Conservation (phyloP, 805 yeast species). For the Ogataea sp. region DNA sequence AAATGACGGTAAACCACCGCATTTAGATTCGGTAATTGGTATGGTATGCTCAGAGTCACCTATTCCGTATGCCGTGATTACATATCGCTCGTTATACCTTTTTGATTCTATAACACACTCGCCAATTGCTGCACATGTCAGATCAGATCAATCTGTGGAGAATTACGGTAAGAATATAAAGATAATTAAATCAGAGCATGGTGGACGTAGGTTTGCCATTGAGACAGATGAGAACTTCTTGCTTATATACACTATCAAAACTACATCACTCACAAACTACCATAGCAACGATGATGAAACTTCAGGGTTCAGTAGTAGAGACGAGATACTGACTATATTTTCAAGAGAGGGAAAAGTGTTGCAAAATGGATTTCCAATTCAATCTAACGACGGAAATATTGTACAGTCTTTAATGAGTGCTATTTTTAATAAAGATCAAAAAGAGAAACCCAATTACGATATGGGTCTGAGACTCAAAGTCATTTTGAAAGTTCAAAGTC, state of each 20-base stretch:
- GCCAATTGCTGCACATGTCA: slow-evolving; percentile 39
- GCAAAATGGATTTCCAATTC: slow-evolving; percentile 26
- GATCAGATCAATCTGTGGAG: slow-evolving; percentile 35
- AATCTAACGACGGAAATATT: slow-evolving; percentile 7
- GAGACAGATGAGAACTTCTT: slow-evolving; percentile 31
- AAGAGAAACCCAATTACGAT: slow-evolving; percentile 24
- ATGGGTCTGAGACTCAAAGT: slow-evolving; percentile 24
- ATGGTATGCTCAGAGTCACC: slow-evolving; percentile 19
- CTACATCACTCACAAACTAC: slow-evolving; percentile 14
- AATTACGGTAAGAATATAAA: slow-evolving; percentile 38
- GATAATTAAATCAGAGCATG: slow-evolving; percentile 30
- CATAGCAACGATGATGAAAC: slow-evolving; percentile 6
- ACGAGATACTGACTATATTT: slow-evolving; percentile 24
- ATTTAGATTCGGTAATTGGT: slow-evolving; percentile 26
- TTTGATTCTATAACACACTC: slow-evolving; percentile 33
- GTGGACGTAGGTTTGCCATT: slow-evolving; percentile 32
- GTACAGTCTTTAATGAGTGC: slow-evolving; percentile 20
- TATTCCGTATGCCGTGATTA: slow-evolving; percentile 25
- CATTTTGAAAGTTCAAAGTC: slow-evolving; percentile 26
- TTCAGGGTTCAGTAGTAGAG: slow-evolving; percentile 1
- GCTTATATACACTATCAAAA: slow-evolving; percentile 33
- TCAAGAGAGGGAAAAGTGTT: slow-evolving; percentile 20
- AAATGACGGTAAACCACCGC: slow-evolving; percentile 13
- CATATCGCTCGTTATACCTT: slow-evolving; percentile 29
- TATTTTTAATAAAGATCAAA: slow-evolving; percentile 14